Base-by-base conservation (phyloP, 495 filamentous ascomycete species). In the Lindgomyces ingoldianus region DNA sequence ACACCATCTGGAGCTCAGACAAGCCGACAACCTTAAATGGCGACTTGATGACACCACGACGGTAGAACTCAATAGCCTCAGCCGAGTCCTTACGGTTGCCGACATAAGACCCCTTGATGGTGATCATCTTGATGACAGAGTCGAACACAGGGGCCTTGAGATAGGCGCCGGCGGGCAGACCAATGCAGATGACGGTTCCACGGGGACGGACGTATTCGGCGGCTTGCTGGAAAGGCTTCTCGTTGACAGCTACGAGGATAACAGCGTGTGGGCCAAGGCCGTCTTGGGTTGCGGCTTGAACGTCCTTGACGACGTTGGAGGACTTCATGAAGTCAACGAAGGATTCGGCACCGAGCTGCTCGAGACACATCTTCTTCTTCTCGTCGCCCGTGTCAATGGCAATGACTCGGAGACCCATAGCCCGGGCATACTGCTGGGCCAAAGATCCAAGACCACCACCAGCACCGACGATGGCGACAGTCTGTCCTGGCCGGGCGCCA, bases 211-310 rank as follows among this genome's bases (percentile, higher is more conserved):
- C 86, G 74, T 96, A 96, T 73, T 88, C 87, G 39, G 87, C 83
- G 10, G 93, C 93, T 76, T 97, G 93, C 77, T 96, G 91, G 85
- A 96, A 96, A 21, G 93, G 93, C 77, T 88, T 90, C 79, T 96
- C 93, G 59, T 80, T 83, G 22, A 89, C 91, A 44, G 93, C 93
- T 9, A 96, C 83, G 41, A 96, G 76, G 54, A 98, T 79, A 42
- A 95, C 93, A 3, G 91, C 93, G 67, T 96, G 91, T 1, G 93
- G 90, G 26, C 93, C 93, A 14, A 90, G 81, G 4, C 91, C 91
- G 45, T 90, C 90, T 4, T 82, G 77, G 1, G 90, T 94, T 2
- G 86, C 84, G 14, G 81, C 84, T 79, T 92, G 88, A 46, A 97
- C 93, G 51, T 91, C 89, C 44, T 82, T 80, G 48, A 96, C 89